Conservation (phyloP, 2,329 filamentous ascomycete genomes). For the Rhytidhysteron rufulum region DNA sequence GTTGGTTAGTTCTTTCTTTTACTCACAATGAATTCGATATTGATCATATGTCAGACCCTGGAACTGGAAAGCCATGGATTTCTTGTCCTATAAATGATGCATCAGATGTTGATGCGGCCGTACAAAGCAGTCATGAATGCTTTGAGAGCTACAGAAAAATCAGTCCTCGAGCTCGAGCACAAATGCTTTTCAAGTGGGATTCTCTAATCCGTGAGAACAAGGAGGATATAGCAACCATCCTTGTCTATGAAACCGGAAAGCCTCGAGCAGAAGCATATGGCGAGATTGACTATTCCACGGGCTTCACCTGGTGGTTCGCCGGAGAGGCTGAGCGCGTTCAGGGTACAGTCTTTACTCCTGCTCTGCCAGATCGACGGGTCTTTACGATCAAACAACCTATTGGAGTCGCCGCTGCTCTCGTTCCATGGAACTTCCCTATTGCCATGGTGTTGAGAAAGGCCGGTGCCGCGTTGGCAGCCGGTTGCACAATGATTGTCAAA, state of each 20-base stretch:
- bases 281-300: conserved; percentile 52
- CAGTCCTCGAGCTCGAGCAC: conserved; percentile 58
- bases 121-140: conserved; percentile 56
- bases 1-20: conserved; percentile 41
- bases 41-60: conserved; percentile 52
- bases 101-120: conserved; percentile 60
- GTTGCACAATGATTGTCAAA: conserved; percentile 66
- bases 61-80: conserved; percentile 48
- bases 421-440: conserved; percentile 71
- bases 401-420: conserved; percentile 64
- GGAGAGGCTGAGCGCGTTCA: conserved; percentile 61
- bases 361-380: conserved; percentile 60
- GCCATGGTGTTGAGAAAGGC: conserved; percentile 67
- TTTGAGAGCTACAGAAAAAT: conserved; percentile 59
- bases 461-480: conserved; percentile 64
- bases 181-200: conserved; percentile 64
- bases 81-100: conserved; percentile 46
- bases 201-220: conserved; percentile 58
- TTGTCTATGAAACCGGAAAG: conserved; percentile 59
- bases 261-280: conserved; percentile 50
- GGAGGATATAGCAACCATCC: conserved; percentile 60
- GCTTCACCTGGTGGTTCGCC: conserved; percentile 56
- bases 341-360: conserved; percentile 57
- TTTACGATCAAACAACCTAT: conserved; percentile 74
- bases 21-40: no score